Evolutionary conservation across 345 rosid species (phyloP).

Genomic region (Citrus trifoliata): DNA sequence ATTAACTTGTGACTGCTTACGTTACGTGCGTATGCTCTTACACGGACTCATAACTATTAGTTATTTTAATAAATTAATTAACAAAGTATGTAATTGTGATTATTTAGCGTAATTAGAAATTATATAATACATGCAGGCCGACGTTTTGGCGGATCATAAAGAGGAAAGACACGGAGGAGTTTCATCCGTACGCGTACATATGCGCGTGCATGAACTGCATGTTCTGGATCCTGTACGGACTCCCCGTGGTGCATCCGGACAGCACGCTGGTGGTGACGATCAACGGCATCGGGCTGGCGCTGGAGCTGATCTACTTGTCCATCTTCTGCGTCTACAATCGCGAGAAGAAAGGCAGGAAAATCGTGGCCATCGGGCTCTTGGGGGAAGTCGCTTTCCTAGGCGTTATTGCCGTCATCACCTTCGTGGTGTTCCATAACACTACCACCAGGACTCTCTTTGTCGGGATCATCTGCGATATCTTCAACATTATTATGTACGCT

Average conservation of each 20-base stretch:
- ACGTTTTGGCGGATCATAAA: conserved; percentile 35
- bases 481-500: conserved; percentile 40
- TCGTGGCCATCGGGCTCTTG: conserved; percentile 9
- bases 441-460: conserved; percentile 16
- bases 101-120: neutral
- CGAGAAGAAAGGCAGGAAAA: conserved; percentile 2
- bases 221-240: conserved; percentile 40
- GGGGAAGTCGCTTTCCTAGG: conserved; percentile 18
- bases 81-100: neutral
- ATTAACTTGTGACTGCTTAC: no score
- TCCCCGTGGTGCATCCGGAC: conserved; percentile 40
- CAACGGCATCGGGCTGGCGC: conserved; percentile 29
- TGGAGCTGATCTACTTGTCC: conserved; percentile 30
- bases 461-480: conserved; percentile 29
- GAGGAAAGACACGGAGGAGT: conserved; percentile 41
- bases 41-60: no score
- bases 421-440: conserved; percentile 15
- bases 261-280: conserved; percentile 42
- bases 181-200: conserved; percentile 38
- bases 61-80: no score
- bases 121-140: conserved; percentile 23
- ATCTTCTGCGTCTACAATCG: conserved; percentile 16
- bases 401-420: neutral
- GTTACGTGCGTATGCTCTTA: no score
- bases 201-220: conserved; percentile 36